Evolutionary conservation across 2,329 filamentous ascomycete genomes (phyloP), one percentile per base, ranked within the genome.

Genomic region (Rhynchosporium secalis): DNA sequence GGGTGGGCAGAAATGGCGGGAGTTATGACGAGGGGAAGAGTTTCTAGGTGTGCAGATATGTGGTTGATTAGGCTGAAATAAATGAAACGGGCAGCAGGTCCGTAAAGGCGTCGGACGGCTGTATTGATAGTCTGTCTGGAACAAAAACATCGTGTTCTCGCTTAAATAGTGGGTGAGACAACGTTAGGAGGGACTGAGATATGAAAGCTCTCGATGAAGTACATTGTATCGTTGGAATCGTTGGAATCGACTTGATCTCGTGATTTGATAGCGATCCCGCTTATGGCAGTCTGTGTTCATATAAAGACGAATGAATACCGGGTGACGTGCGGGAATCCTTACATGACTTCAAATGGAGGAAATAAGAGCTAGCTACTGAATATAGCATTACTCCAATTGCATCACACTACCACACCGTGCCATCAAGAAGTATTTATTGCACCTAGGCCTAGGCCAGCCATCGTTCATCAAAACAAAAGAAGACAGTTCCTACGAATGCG

Each of bases 1-100:
- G 80, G 1, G 62, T 83, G 49, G 80, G 81, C 1, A 71, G 68
- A 45, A 75, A 69, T 68, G 66, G 46, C 56, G 63, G 61, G 28
- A 59, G 41, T 47, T 69, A 68, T 65, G 68, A 71, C 66, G 62
- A 65, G 56, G 70, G 69, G 13, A 65, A 66, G 26, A 71, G 70
- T 36, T 67, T 71, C 56, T 71, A 29, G 48, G 12, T 31, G 33
- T 28, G 26, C 33, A n/a, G 13, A 6, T 45, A n/a, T n/a, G n/a
- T 6, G 13, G 20, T 20, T 20, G 20, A 20, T 20, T 20, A 20
- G 36, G 38, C 31, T n/a, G 31, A 20, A 20, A 26, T 8, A 8
- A 26, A n/a, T 43, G 12, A 15, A 15, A n/a, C 13, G n/a, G 26
- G 51, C 6, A 55, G 36, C 33, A 13, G 3, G 41, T 12, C 15